Base-by-base conservation (phyloP, 2,329 filamentous ascomycete genomes). In the Nemania bipapillata region DNA sequence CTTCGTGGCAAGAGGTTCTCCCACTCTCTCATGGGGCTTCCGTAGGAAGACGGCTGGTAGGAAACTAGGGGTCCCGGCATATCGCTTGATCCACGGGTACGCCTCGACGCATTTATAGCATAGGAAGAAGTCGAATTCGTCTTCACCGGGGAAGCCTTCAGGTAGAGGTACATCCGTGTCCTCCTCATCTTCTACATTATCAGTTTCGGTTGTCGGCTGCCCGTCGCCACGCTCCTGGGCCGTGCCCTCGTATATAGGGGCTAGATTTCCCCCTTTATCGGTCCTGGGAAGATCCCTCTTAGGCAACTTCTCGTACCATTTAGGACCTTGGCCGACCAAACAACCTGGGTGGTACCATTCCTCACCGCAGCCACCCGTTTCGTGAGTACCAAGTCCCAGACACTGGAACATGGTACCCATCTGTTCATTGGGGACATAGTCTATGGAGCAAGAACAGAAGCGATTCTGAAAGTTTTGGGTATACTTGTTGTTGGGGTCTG, bases 351-450 rank as follows among this genome's bases (percentile, higher is more conserved):
- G 95, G 86, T 93, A 98, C 95, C 95, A 98, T 77, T 98, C 95
- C 81, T 98, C 95, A 12, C 95, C 95, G 80, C 95, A 98, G 4
- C 94, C 95, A 17, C 94, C 94, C 1, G 91, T 90, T 73, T 95
- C 91, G 12, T 87, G 85, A 0, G 89, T 91, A 0, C 93, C 94
- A 0, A 98, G 83, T 0, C 95, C 95, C 2, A 98, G 80, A 77
- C 96, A 99, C 80, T 99, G 96, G 74, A 96, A 99, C 96, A 99
- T 99, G 45, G 94, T 98, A 0, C 95, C 95, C 74, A 95, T 96
- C 79, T 99, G 94, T 77, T 92, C 86, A 55, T 95, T 88, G 0
- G 95, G 89, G 78, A 97, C 92, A 78, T 99, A 99, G 68, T 94
- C 89, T 76, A 94, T 91, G 32, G 88, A 88, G 77, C 96, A 99